Evolutionary conservation across 495 filamentous ascomycete species (phyloP).

Genomic region (Penicillium odoratum): DNA sequence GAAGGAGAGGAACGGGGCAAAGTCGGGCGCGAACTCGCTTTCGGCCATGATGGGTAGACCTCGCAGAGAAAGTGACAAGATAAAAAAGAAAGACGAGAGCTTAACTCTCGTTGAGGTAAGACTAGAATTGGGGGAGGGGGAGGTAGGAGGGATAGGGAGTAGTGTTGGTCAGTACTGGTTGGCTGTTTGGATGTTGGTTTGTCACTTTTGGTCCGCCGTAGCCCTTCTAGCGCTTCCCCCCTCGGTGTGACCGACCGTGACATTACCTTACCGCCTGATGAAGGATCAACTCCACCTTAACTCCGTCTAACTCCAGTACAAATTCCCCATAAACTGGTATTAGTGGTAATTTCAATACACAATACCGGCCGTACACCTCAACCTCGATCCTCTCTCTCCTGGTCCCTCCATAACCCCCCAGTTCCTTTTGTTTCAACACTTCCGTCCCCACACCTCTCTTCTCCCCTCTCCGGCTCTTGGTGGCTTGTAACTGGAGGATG

Average conservation of each 20-base stretch:
- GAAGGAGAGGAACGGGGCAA: conserved; percentile 97
- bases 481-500: conserved; percentile 27
- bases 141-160: background rate
- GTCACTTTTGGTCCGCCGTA: conserved; percentile 26
- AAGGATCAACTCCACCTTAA: background rate
- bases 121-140: background rate
- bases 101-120: conserved; percentile 9
- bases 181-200: conserved; percentile 1
- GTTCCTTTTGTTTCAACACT: conserved; percentile 30
- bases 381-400: conserved; percentile 19
- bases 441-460: conserved; percentile 11
- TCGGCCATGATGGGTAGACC: conserved; percentile 58
- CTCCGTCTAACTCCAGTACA: background rate
- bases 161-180: background rate
- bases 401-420: conserved; percentile 16
- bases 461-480: conserved; percentile 9
- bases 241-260: conserved; percentile 12
- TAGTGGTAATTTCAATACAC: conserved; percentile 21
- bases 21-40: conserved; percentile 74
- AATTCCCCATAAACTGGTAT: background rate
- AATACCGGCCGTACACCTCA: conserved; percentile 29
- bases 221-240: conserved; percentile 6
- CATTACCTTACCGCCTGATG: conserved; percentile 19
- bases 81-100: conserved; percentile 4
- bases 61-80: background rate